Percentiles rank a stretch among this genome's conserved stretches.
Conservation (phyloP, 495 filamentous ascomycete genomes). For the Aspergillus taichungensis region DNA sequence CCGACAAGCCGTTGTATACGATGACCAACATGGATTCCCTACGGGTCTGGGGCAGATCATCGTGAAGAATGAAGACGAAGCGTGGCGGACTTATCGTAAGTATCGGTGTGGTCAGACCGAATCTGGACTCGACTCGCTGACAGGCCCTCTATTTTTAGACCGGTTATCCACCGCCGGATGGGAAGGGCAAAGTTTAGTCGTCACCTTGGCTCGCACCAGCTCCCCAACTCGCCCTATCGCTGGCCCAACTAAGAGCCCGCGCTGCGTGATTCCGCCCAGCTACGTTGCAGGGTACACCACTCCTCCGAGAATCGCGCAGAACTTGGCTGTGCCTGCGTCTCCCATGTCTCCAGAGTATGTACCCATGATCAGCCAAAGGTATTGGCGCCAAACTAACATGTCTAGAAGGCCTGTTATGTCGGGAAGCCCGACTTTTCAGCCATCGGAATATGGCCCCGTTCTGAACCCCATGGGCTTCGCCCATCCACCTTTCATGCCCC, state of each 20-base stretch:
- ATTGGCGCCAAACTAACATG: background rate
- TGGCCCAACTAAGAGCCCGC: constrained; percentile 35
- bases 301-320: constrained; percentile 23
- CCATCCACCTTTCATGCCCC: constrained; percentile 22
- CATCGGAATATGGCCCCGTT: constrained; percentile 24
- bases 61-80: constrained; percentile 41
- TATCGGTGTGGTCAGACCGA: background rate
- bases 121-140: background rate
- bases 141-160: constrained; percentile 14
- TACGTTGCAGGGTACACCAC: constrained; percentile 30
- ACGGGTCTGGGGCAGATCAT: constrained; percentile 42
- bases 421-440: constrained; percentile 16
- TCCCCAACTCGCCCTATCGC: constrained; percentile 37
- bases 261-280: constrained; percentile 17
- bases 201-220: constrained; percentile 36
- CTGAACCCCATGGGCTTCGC: constrained; percentile 18
- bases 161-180: constrained; percentile 37
- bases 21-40: constrained; percentile 37
- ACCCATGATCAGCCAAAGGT: too few species aligned
- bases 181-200: constrained; percentile 38
- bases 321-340: constrained; percentile 25
- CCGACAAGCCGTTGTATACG: constrained; percentile 40
- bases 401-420: constrained; percentile 19
- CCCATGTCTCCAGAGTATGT: constrained; percentile 34
- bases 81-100: constrained; percentile 40